phyloP scores from a whole-genome alignment of 257 asterid genomes.

The Nicotiana paniculata region DNA sequence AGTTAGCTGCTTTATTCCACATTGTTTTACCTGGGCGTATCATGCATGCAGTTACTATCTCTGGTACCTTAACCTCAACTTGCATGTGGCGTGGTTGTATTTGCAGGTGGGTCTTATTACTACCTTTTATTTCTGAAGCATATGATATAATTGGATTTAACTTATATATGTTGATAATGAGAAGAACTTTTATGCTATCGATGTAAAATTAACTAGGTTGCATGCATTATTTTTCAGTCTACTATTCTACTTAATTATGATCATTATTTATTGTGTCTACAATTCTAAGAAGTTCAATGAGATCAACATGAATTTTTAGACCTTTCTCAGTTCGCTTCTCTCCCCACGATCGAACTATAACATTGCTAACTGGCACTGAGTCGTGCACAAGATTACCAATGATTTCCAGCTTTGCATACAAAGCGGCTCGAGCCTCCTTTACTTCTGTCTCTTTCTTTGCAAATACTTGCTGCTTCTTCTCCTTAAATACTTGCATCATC shows the following conservation, averaged over 20 bases:
- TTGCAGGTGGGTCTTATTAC: background rate
- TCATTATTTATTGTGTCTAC: slow-evolving; percentile 8
- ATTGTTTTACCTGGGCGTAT: background rate
- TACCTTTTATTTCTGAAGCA: background rate
- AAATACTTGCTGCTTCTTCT: slow-evolving; percentile 12
- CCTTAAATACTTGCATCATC: too few relatives aligned
- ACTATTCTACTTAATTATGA: too few relatives aligned
- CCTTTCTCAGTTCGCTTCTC: slow-evolving; percentile 53
- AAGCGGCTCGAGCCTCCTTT: slow-evolving; percentile 52
- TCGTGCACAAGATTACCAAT: slow-evolving; percentile 92
- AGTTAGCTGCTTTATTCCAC: background rate
- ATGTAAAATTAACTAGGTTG: background rate
- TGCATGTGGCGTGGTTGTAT: background rate
- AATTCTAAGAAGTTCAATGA: slow-evolving; percentile 91
- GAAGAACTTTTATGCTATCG: background rate
- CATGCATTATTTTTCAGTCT: background rate
- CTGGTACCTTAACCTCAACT: background rate
- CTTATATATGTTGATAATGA: background rate
- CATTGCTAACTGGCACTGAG: slow-evolving; percentile 69
- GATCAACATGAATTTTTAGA: slow-evolving; percentile 87
- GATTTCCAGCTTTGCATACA: slow-evolving; percentile 42
- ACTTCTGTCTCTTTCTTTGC: slow-evolving; percentile 60
- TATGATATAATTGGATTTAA: background rate
- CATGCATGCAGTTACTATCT: background rate
- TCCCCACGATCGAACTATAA: slow-evolving; percentile 62